Base-by-base conservation (phyloP, 1,284 basidiomycete genomes). In the Marasmius fiardii region DNA sequence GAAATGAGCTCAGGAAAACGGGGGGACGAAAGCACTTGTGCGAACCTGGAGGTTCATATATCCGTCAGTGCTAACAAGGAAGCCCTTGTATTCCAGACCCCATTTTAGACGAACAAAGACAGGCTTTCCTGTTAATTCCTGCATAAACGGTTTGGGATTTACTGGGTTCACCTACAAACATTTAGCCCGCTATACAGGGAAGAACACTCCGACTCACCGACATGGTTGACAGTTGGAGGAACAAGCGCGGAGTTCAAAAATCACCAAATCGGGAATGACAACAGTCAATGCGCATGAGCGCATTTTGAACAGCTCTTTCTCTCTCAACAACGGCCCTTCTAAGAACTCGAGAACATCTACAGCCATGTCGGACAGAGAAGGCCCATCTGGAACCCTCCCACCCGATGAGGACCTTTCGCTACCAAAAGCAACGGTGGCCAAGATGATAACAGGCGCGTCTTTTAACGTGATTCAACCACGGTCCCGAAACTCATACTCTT, bases 81-180 rank as follows among this genome's bases (percentile, higher is more conserved):
- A 99, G 49, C 97, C 96, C 78, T 95, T 98, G 82, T 99, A 99
- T 72, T 98, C 95, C 60, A 98, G 82, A 60, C 97, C 97, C 97
- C 97, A 99, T 79, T 99, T 99, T 69, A 99, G 84, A 59, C 88
- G 85, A 57, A 99, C 95, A 66, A 88, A 90, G 51, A 98, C 93
- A 45, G 91, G 90, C 81, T 99, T 98, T 65, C 97, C 97, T 24
- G 96, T 98, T 65, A 98, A 86, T 72, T 97, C 93, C 76, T 98
- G 94, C 66, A 99, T 83, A 77, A 99, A 99, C 7, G 97, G 97
- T 76, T 98, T 98, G 18, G 97, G 96, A 75, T 99, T 99, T 66
- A 98, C 93, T 61, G 95, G 95, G 66, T 87, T 85, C 67, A 92
- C 90, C 91, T 92, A 63, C 12, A 54, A 8, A 16, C n/a, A 28